These are phyloP conservation scores for Ruellia speciosa DNA, from an alignment of 305 asterid species.

Conservation along the genomic window DNA sequence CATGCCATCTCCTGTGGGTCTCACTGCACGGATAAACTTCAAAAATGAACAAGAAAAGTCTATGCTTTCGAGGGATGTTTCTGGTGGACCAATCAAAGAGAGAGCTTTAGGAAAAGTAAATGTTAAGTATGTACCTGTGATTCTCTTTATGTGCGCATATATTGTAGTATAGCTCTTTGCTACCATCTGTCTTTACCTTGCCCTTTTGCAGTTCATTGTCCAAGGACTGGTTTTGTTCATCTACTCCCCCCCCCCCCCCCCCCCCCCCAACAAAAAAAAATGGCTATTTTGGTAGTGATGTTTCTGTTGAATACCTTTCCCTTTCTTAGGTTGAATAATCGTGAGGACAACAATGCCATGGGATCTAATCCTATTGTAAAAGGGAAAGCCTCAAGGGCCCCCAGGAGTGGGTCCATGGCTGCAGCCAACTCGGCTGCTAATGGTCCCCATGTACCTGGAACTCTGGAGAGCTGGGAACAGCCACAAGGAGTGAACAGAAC, in stretches of 20 bases:
- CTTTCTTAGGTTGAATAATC: slow-evolving; percentile 64
- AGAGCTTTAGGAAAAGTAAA: slow-evolving; percentile 60
- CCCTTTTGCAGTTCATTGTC: neutral
- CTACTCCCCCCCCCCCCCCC: no score
- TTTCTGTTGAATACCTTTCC: slow-evolving; percentile 20
- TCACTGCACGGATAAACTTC: slow-evolving; percentile 46
- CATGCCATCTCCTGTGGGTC: slow-evolving; percentile 49
- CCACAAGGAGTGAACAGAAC: slow-evolving; percentile 42
- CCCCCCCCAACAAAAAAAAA: no score
- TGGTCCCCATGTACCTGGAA: slow-evolving; percentile 50
- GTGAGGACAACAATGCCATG: slow-evolving; percentile 48
- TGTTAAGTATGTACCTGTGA: slow-evolving; percentile 50
- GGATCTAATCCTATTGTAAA: slow-evolving; percentile 55
- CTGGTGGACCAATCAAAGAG: slow-evolving; percentile 62
- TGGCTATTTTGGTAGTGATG: slow-evolving; percentile 7
- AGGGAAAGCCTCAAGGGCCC: slow-evolving; percentile 92
- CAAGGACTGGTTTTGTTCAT: neutral
- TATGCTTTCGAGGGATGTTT: slow-evolving; percentile 49
- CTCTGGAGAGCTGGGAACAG: slow-evolving; percentile 85
- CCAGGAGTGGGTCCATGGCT: slow-evolving; percentile 54
- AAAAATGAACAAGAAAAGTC: slow-evolving; percentile 73
- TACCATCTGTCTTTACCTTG: slow-evolving; percentile 4
- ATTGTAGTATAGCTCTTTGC: neutral
- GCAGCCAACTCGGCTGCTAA: slow-evolving; percentile 42
- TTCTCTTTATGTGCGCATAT: slow-evolving; percentile 7